phyloP scores from a whole-genome alignment of 345 rosid genomes.

The Geranium rotundifolium region DNA sequence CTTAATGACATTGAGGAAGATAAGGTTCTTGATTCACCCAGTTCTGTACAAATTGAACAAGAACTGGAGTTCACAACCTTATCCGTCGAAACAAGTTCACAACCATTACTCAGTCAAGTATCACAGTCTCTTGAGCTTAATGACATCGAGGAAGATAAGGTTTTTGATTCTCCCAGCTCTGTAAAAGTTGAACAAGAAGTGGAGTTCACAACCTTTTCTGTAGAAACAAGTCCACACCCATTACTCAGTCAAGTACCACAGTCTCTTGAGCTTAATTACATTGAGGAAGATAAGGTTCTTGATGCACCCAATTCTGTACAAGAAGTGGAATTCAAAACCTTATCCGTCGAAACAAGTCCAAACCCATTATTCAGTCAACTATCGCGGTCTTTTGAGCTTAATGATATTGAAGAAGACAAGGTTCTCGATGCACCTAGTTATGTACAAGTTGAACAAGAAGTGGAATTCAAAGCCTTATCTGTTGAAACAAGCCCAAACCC shows the following conservation, averaged over 20 bases:
- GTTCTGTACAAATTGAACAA: conserved; percentile 16
- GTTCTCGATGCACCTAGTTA: conserved; percentile 56
- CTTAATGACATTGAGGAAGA: conserved; percentile 50
- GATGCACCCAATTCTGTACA: conserved; percentile 46
- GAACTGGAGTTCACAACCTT: conserved; percentile 25
- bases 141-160: conserved; percentile 50
- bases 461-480: conserved; percentile 25
- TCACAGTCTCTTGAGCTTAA: conserved; percentile 16
- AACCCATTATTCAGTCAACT: too few species aligned
- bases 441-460: conserved; percentile 8
- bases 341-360: too few species aligned
- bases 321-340: conserved; percentile 26
- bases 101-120: too few species aligned
- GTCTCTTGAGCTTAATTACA: conserved; percentile 25
- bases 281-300: conserved; percentile 54
- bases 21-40: conserved; percentile 50
- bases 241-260: too few species aligned
- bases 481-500: too few species aligned
- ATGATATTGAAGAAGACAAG: conserved; percentile 49
- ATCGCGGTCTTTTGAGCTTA: conserved; percentile 14
- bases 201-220: conserved; percentile 21
- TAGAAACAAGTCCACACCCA: too few species aligned
- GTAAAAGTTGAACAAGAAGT: conserved; percentile 12
- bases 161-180: conserved; percentile 52
- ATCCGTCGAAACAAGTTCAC: too few species aligned